Base-by-base conservation (phyloP, 1,284 basidiomycete species). In the Tilletiaria anomala region DNA sequence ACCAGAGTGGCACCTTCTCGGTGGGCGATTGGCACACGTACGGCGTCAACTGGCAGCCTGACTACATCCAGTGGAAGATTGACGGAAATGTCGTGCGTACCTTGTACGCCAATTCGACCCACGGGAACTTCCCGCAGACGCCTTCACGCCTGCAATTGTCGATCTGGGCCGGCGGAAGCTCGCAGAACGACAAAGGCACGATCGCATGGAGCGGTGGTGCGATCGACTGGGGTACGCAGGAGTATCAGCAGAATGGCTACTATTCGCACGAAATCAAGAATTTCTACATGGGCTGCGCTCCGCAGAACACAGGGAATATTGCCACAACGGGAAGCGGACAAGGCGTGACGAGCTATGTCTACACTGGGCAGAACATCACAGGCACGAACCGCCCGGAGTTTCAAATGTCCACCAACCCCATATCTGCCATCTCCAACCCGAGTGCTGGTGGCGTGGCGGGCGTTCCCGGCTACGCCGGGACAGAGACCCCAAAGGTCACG, bases 231-330 rank as follows among this genome's bases (percentile, higher is more conserved):
- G 41, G 40, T 10, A 41, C 24, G 2, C 16, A 15, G 18, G 42
- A 45, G 35, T 65, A 63, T 48, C 40, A 40, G 23, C 15, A 43
- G 26, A 39, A 54, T 3, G 61, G 61, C 19, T 63, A 48, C 42
- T 63, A 56, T 35, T 46, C 54, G 33, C 57, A 56, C 21, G 61
- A 65, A 46, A 46, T 63, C 29, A 46, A 47, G 36, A 45, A 48
- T 16, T 47, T 61, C 42, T 37, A 32, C 17, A 44, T 62, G 12
- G 37, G 39, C 10, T 65, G 61, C 37, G 48, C 44, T 18, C 34
- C 19, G 32, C 22, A 18, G 45, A 50, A 46, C 48, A 44, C 51
- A 51, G 47, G 45, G 48, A 47, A 48, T 53, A 50, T 47, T 48
- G 43, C 20, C 37, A 43, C 23, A 43, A 17, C 32, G 51, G 50